Percentiles rank a stretch among this genome's conserved stretches.
Evolutionary conservation across 2,329 filamentous ascomycete species (phyloP).

Genomic region (Scedosporium dehoogii): DNA sequence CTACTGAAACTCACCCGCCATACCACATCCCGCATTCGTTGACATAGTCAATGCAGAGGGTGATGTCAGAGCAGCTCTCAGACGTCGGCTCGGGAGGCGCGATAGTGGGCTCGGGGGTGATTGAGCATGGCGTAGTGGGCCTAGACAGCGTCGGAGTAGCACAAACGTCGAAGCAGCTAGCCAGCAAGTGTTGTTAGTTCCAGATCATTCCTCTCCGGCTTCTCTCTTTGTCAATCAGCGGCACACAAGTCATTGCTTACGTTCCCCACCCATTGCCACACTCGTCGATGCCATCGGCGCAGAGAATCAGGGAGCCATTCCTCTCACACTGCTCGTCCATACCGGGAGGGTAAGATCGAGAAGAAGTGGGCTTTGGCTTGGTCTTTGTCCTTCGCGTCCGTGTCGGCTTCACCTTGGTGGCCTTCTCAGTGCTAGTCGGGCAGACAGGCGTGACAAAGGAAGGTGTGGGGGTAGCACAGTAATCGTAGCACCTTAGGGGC

Average conservation of each 20-base stretch:
- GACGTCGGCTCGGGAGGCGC: background rate
- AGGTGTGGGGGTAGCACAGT: background rate
- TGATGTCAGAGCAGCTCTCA: background rate
- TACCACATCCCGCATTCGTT: constrained; percentile 7
- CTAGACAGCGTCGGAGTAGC: background rate
- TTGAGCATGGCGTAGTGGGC: constrained; percentile 1
- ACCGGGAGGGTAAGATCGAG: background rate
- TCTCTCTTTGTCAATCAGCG: too few species aligned
- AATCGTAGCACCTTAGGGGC: background rate
- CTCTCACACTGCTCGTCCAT: background rate
- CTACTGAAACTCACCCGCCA: constrained; percentile 1
- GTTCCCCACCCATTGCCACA: constrained; percentile 4
- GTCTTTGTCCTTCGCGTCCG: background rate
- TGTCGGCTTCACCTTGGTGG: background rate
- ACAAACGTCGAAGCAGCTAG: constrained; percentile 3
- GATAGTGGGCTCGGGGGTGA: background rate
- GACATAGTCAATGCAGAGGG: constrained; percentile 7
- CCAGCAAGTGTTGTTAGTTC: background rate
- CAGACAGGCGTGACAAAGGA: background rate
- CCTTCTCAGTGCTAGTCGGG: background rate
- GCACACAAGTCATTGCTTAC: background rate
- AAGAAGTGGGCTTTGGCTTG: background rate
- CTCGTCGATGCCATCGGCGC: constrained; percentile 4
- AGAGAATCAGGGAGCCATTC: background rate
- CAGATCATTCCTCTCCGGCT: too few species aligned